Conservation (phyloP, 805 yeast species). For the Wickerhamiella azyma region DNA sequence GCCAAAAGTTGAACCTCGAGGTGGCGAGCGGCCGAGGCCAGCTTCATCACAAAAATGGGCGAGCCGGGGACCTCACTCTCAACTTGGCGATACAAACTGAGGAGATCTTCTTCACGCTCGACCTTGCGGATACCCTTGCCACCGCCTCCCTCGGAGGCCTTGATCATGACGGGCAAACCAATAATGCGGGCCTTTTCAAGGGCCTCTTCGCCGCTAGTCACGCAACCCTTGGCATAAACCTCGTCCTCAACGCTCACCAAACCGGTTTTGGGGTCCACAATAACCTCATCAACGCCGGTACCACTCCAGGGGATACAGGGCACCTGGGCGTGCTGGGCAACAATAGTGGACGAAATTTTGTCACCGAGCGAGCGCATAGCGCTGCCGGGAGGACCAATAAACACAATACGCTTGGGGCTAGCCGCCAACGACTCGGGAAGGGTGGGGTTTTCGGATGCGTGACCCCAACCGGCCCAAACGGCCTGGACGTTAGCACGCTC, state of each 20-base stretch:
- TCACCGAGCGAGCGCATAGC: slow-evolving; percentile 99
- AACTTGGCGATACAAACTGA: slow-evolving; percentile 75
- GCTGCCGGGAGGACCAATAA: slow-evolving; percentile 97
- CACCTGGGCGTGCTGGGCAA: slow-evolving; percentile 95
- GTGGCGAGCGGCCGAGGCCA: slow-evolving; percentile 96
- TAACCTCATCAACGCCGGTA: slow-evolving; percentile 82
- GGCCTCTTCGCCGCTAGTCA: slow-evolving; percentile 77
- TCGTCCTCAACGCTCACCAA: slow-evolving; percentile 82
- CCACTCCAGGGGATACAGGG: slow-evolving; percentile 99
- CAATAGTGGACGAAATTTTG: slow-evolving; percentile 93
- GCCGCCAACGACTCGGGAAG: slow-evolving; percentile 89
- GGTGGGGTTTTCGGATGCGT: slow-evolving; percentile 95
- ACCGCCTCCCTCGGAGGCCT: slow-evolving; percentile 99
- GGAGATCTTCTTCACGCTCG: slow-evolving; percentile 66
- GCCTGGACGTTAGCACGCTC: slow-evolving; percentile 95
- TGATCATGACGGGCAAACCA: slow-evolving; percentile 98
- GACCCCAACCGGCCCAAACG: slow-evolving; percentile 99
- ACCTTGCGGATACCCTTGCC: slow-evolving; percentile 99
- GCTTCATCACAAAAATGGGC: slow-evolving; percentile 93
- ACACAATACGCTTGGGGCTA: slow-evolving; percentile 79
- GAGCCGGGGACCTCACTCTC: slow-evolving; percentile 97
- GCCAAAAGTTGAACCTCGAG: slow-evolving; percentile 95
- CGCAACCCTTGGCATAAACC: slow-evolving; percentile 80
- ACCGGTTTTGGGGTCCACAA: slow-evolving; percentile 50
- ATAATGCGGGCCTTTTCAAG: slow-evolving; percentile 67